Base-by-base conservation (phyloP, 371 early-diverging fungal species). In the Saksenaea vasiformis region DNA sequence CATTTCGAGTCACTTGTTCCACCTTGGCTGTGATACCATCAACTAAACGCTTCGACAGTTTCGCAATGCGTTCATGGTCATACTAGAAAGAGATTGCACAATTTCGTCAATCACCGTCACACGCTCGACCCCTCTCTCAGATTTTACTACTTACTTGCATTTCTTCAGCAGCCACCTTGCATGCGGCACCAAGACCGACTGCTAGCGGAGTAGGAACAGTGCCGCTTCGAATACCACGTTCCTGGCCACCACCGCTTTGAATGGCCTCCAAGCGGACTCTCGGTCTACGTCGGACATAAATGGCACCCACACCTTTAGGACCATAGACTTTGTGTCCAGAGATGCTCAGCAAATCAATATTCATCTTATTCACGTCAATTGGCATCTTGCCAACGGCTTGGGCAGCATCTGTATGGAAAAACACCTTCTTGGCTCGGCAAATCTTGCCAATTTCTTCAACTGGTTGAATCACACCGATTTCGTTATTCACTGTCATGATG, bases 271-370 rank as follows among this genome's bases (percentile, higher is more conserved):
- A 78, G 60, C 99, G 88, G 41, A 99, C 98, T 62, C 99, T 85
- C 11, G 99, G 99, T 57, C 97, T 85, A 68, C 99, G 89, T 44
- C 99, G 91, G 13, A 98, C 95, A 74, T 96, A 99, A 19, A 99
- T 72, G 5, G 99, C 99, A 43, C 99, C 99, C 39, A 94, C 79
- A 51, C 99, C 99, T 80, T 99, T 99, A 41, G 99, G 99, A 14
- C 99, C 99, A 69, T 99, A 99, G 38, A 99, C 74, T 78, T 99
- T 99, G 79, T 99, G 99, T 14, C 99, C 99, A 22, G 95, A 95
- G 51, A 99, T 95, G 67, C 95, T 95, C 90, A 99, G 84, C 61
- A 99, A 83, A 71, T 98, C 99, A 61, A 99, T 89, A 76, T 98
- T 96, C 94, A 95, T 93, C 37, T 87, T 87, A 64, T 95, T 93